phyloP scores from a whole-genome alignment of 129 eudicot genomes.

The Sambucus nigra region DNA sequence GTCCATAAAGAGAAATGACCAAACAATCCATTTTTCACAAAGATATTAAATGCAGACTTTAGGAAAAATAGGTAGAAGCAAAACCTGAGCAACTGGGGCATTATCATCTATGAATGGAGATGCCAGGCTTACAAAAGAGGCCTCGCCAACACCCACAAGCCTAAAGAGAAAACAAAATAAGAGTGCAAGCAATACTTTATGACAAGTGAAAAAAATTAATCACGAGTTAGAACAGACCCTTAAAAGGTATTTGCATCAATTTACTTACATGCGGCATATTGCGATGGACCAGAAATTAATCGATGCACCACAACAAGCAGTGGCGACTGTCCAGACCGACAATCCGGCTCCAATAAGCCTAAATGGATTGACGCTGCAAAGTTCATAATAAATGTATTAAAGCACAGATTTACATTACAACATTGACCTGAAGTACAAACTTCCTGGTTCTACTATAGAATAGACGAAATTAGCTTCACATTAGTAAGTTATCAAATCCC shows the following conservation, averaged over 20 bases:
- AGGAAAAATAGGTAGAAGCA: constrained; percentile 1
- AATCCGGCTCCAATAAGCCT: constrained; percentile 96
- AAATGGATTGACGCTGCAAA: constrained; percentile 82
- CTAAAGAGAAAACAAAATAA: constrained; percentile 17
- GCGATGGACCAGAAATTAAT: constrained; percentile 82
- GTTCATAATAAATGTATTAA: constrained; percentile 5
- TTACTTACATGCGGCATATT: constrained; percentile 70
- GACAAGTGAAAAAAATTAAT: no score
- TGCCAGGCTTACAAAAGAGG: constrained; percentile 94
- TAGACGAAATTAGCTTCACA: background rate
- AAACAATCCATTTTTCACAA: no score
- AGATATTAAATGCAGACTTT: background rate
- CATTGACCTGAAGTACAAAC: no score
- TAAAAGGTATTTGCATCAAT: constrained; percentile 5
- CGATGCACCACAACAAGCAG: constrained; percentile 73
- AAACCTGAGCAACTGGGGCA: constrained; percentile 84
- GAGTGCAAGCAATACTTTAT: background rate
- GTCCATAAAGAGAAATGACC: no score
- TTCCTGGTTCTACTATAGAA: no score
- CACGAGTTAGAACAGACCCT: no score
- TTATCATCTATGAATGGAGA: constrained; percentile 97
- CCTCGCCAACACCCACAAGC: constrained; percentile 99
- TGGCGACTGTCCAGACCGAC: constrained; percentile 80
- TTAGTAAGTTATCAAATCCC: no score
- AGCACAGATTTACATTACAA: background rate